Percentiles rank a stretch among this genome's conserved stretches.
Conservation (phyloP, 1,139 yeast genomes). For the Kodamaea sp. region DNA sequence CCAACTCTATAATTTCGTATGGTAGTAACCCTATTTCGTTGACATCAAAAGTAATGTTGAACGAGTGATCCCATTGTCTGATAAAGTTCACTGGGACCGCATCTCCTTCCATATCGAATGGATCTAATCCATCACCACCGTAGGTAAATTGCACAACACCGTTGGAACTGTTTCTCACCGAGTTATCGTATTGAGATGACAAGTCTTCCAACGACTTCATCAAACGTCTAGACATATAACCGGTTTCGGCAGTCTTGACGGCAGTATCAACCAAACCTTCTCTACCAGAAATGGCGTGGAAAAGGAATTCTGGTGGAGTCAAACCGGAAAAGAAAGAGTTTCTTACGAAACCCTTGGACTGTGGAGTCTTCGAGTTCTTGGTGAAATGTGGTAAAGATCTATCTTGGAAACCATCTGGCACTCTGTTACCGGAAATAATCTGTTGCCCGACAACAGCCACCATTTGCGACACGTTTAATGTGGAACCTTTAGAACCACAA, state of each 20-base stretch:
- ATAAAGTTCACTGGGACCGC: conserved; percentile 92
- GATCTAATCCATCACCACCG: conserved; percentile 99
- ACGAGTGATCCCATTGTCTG: conserved; percentile 94
- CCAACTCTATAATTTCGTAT: conserved; percentile 59
- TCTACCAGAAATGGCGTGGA: conserved; percentile 99
- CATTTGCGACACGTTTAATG: conserved; percentile 98
- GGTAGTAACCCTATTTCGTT: conserved; percentile 66
- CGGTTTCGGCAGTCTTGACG: conserved; percentile 98
- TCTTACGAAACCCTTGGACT: conserved; percentile 95
- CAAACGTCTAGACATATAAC: conserved; percentile 97
- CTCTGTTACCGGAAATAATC: conserved; percentile 97
- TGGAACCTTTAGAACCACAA: conserved; percentile 98
- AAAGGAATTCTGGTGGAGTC: conserved; percentile 94
- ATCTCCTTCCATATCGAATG: conserved; percentile 98
- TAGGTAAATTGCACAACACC: conserved; percentile 97
- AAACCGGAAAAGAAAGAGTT: conserved; percentile 94
- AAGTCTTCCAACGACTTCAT: conserved; percentile 98
- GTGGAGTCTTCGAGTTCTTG: conserved; percentile 95
- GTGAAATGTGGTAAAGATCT: conserved; percentile 97
- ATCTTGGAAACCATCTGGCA: conserved; percentile 99
- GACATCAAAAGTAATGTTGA: conserved; percentile 64
- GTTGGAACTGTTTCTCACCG: conserved; percentile 92
- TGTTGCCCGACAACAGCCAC: conserved; percentile 99
- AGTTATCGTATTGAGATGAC: conserved; percentile 89
- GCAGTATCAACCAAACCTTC: conserved; percentile 99